phyloP scores from a whole-genome alignment of 2,329 filamentous ascomycete species.

The Colletotrichum sojae region DNA sequence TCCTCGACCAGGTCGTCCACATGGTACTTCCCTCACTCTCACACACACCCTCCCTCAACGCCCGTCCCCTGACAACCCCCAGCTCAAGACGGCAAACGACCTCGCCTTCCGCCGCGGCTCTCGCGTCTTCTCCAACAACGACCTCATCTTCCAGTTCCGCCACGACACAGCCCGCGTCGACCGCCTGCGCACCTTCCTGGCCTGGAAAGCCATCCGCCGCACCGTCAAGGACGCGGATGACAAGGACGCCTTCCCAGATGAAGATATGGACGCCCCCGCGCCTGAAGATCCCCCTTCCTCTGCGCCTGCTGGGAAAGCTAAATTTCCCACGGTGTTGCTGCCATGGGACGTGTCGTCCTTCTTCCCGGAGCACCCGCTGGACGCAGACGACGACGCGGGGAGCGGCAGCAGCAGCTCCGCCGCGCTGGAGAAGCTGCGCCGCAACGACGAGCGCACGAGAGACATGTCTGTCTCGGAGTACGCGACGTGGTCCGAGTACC shows the following conservation, averaged over 20 bases:
- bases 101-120: slow-evolving; percentile 44
- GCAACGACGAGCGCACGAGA: slow-evolving; percentile 40
- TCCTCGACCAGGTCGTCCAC: slow-evolving; percentile 41
- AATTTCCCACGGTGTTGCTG: slow-evolving; percentile 28
- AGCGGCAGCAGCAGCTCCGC: slow-evolving; percentile 19
- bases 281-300: too few species aligned
- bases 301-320: neutral
- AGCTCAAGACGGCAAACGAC: slow-evolving; percentile 41
- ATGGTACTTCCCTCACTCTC: slow-evolving; percentile 31
- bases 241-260: slow-evolving; percentile 35
- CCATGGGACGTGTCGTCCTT: slow-evolving; percentile 41
- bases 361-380: slow-evolving; percentile 33
- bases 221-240: slow-evolving; percentile 42
- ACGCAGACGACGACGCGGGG: slow-evolving; percentile 28
- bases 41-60: neutral
- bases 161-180: slow-evolving; percentile 43
- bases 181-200: slow-evolving; percentile 43
- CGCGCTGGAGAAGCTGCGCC: slow-evolving; percentile 38
- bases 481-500: slow-evolving; percentile 43
- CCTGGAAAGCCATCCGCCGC: slow-evolving; percentile 44
- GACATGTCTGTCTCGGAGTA: slow-evolving; percentile 44
- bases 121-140: slow-evolving; percentile 42
- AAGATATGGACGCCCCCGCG: slow-evolving; percentile 14
- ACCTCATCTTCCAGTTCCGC: slow-evolving; percentile 45
- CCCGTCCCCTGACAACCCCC: neutral